Evolutionary conservation across 1,284 basidiomycete genomes (phyloP).

Genomic region (Irpex sp.): DNA sequence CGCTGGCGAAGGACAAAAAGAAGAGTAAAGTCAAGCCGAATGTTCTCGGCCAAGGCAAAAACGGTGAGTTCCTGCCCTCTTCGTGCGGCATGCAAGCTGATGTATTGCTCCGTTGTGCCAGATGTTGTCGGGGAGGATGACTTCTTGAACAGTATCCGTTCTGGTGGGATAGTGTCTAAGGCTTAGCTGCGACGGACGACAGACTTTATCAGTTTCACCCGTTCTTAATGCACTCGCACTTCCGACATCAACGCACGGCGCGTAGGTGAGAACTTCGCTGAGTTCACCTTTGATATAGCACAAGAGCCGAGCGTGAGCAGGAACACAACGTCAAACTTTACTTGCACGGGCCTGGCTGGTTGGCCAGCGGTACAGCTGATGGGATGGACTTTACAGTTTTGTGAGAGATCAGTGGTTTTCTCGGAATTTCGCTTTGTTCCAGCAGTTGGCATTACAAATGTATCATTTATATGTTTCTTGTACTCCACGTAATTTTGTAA

Average conservation of each 20-base stretch:
- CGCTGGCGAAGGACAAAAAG: slow-evolving; percentile 36
- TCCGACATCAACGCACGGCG: not conserved
- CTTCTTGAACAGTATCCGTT: slow-evolving; percentile 76
- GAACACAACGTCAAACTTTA: too few species aligned
- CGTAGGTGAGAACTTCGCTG: not conserved
- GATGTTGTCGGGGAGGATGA: slow-evolving; percentile 60
- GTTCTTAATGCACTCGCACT: not conserved
- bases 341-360: too few species aligned
- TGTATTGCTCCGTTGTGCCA: slow-evolving; percentile 19
- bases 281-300: too few species aligned
- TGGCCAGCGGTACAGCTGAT: too few species aligned
- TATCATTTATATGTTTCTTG: too few species aligned
- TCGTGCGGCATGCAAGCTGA: not conserved
- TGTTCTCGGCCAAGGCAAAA: slow-evolving; percentile 48
- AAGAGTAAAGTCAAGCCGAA: slow-evolving; percentile 51
- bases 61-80: slow-evolving; percentile 39
- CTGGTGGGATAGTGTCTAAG: slow-evolving; percentile 51
- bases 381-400: too few species aligned
- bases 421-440: too few species aligned
- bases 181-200: slow-evolving; percentile 13
- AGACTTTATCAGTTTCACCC: not conserved
- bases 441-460: too few species aligned
- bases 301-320: too few species aligned
- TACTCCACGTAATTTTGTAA: too few species aligned
- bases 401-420: too few species aligned